Evolutionary conservation across 2,329 filamentous ascomycete genomes (phyloP), one percentile per base, ranked within the genome.

Genomic region (Apiospora rasikravindrae): DNA sequence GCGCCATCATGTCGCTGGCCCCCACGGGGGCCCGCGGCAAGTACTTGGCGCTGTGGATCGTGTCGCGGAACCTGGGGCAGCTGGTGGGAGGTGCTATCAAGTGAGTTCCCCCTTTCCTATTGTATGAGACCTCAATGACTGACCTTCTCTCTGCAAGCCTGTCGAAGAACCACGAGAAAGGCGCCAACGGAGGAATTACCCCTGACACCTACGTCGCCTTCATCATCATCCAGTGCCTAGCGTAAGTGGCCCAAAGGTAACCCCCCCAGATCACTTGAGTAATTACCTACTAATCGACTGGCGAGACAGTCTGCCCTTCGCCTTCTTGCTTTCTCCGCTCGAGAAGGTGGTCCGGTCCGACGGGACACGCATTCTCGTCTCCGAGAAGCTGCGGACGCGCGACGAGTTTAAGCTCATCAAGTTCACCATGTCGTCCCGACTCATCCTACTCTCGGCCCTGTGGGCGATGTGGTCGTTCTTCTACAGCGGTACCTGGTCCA

Each of bases 401-500:
- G 74, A 78, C 75, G 81, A 85, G 71, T 77, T 83, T 37, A 83
- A 81, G 73, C 81, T 79, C 67, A 85, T 85, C 75, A 79, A 73
- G 61, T 78, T 79, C 70, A 85, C 82, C 22, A 77, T 82, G 71
- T 77, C 79, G 19, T 83, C 81, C 0, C 83, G 80, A 57, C 80
- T 85, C 3, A 84, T 84, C 66, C 16, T 84, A 16, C 78, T 81
- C 19, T 82, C 81, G 0, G 75, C 79, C 7, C 72, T 84, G 5
- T 86, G 84, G 84, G 84, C 84, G 2, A 70, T 86, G 24, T 85
- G 84, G 84, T 85, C 84, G 0, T 85, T 85, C 74, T 85, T 85
- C 75, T 86, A 85, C 71, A 78, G 83, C 70, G 84, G 84, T 8
- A 83, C 83, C 8, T 86, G 84, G 84, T 83, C 82, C 3, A 86